A percentile compares a stretch with the other conserved stretches of the same genome.
phyloP scores from a whole-genome alignment of 305 asterid genomes.

The Fraxinus velutina region DNA sequence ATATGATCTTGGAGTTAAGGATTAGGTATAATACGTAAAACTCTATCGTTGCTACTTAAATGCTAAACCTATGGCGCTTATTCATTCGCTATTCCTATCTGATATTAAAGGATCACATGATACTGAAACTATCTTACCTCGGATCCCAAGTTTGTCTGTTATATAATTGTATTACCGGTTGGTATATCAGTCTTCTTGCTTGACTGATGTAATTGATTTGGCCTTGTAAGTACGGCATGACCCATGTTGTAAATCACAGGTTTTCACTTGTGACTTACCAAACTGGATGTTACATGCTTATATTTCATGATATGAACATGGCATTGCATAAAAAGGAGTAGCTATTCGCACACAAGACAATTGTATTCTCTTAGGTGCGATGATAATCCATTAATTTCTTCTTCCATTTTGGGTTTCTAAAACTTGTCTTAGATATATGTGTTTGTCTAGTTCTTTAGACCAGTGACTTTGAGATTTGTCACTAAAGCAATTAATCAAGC shows the following conservation, averaged over 20 bases:
- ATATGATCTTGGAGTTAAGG: not conserved
- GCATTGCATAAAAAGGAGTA: too few species aligned
- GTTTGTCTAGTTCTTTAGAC: not conserved
- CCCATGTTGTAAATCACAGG: too few species aligned
- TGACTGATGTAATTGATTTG: not conserved
- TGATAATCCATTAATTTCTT: too few species aligned
- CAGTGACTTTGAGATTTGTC: not conserved
- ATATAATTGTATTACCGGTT: not conserved
- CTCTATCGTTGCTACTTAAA: too few species aligned
- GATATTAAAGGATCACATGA: not conserved
- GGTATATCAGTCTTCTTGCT: not conserved
- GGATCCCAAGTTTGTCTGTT: not conserved
- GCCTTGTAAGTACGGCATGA: too few species aligned
- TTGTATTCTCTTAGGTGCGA: too few species aligned
- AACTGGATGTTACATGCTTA: too few species aligned
- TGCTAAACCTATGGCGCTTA: not conserved
- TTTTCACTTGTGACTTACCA: too few species aligned
- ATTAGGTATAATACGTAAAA: not conserved
- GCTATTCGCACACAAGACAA: too few species aligned
- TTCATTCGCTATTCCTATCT: not conserved
- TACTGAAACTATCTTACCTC: not conserved
- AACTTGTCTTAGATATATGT: not conserved
- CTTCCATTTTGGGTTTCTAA: too few species aligned
- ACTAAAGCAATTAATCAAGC: not conserved
- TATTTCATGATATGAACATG: too few species aligned